Conservation (phyloP, 768 basidiomycete species). For the Hortiboletus flavorubellus region DNA sequence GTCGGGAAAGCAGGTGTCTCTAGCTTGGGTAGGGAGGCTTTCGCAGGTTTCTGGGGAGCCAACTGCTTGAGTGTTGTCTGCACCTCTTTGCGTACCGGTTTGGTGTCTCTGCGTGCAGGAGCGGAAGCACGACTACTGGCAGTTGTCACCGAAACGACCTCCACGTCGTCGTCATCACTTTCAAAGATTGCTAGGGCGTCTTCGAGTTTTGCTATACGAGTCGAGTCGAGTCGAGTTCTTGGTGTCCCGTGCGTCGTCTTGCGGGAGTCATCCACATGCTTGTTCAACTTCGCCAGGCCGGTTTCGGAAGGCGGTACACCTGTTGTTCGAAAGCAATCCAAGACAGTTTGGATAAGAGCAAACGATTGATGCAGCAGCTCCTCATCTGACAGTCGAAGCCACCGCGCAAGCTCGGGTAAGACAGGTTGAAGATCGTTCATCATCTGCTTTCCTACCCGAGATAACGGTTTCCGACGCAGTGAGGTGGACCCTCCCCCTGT, state of each 20-base stretch:
- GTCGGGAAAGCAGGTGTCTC: slow-evolving; percentile 40
- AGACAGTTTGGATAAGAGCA: slow-evolving; percentile 71
- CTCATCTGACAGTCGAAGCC: slow-evolving; percentile 90
- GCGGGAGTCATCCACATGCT: slow-evolving; percentile 58
- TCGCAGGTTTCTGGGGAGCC: slow-evolving; percentile 14
- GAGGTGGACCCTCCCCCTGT: slow-evolving; percentile 19
- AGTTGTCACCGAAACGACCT: slow-evolving; percentile 44
- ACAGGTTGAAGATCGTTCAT: slow-evolving; percentile 74
- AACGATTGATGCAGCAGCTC: slow-evolving; percentile 91
- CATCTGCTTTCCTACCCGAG: slow-evolving; percentile 68
- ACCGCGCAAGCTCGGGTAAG: slow-evolving; percentile 73
- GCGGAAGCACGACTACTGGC: slow-evolving; percentile 11
- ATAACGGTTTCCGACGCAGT: slow-evolving; percentile 38
- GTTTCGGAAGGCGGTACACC: slow-evolving; percentile 51
- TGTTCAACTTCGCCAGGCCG: slow-evolving; percentile 64
- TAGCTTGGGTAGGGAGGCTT: slow-evolving; percentile 28
- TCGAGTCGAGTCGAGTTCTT: slow-evolving; percentile 50
- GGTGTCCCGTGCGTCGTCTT: slow-evolving; percentile 42
- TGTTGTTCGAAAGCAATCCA: slow-evolving; percentile 71
- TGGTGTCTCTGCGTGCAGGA: slow-evolving; percentile 9
- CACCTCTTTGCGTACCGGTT: slow-evolving; percentile 17
- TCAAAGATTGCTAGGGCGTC: slow-evolving; percentile 64
- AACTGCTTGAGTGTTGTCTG: slow-evolving; percentile 20
- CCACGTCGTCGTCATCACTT: slow-evolving; percentile 58
- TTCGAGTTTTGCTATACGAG: slow-evolving; percentile 63